Evolutionary conservation across 148 eudicot species (phyloP), one percentile per base, ranked within the genome.

Genomic region (Camellia japonica): DNA sequence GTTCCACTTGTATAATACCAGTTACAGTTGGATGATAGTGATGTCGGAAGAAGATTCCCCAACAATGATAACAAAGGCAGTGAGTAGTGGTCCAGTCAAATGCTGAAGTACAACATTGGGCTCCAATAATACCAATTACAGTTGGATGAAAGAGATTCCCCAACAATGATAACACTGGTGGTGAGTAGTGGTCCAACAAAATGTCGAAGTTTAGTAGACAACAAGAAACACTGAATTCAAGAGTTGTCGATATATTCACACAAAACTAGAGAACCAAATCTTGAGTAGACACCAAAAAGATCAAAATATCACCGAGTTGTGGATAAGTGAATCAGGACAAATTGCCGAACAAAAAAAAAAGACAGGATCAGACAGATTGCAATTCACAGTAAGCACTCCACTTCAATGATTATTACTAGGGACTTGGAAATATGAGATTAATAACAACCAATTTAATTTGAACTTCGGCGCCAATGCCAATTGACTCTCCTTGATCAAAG

Each of bases 1-100:
- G 38, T 19, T 71, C 46, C 76, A 42, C 67, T n/a, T 71, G 20
- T 52, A 62, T 49, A 82, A 61, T 10, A 69, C 63, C 69, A 62
- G 61, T 82, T 64, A 69, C 72, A 73, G 84, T 82, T 82, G 73
- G 73, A 82, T 64, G 84, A 82, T 72, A 82, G 76, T 16, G 67
- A 77, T 54, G 72, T 58, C 69, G 47, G 44, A 63, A 10, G 79
- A 76, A 16, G 68, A 55, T 4, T 23, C 16, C 68, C 63, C 16
- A 71, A 71, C 7, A 80, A 70, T 14, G 43, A 51, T 8, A 54
- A 52, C 7, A 46, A 59, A 16, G n/a, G 20, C 46, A 46, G 41
- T 63, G 51, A 59, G 58, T n/a, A 61, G 84, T 82, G 77, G 72
- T 77, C 80, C 76, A 82, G 64, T 63, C 14, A 75, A 70, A 44